Percentiles rank a stretch among this genome's conserved stretches.
Evolutionary conservation across 805 yeast genomes (phyloP).

Genomic region (Hemisphaericaspora nanyangensis): DNA sequence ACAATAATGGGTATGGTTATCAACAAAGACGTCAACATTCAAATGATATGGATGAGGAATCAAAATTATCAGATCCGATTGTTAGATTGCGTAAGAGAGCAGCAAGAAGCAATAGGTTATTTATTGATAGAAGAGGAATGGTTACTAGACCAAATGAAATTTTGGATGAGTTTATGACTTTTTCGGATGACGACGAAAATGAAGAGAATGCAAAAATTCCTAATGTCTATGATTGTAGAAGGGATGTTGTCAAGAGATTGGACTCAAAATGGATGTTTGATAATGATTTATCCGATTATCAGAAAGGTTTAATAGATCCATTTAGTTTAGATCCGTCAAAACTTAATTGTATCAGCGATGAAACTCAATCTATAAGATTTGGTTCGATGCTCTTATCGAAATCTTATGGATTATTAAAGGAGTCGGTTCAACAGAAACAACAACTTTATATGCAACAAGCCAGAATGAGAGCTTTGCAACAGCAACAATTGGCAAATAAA

Average conservation of each 20-base stretch:
- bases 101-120: slow-evolving; percentile 67
- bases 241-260: slow-evolving; percentile 44
- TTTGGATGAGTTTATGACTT: slow-evolving; percentile 13
- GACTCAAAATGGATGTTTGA: slow-evolving; percentile 69
- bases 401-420: slow-evolving; percentile 74
- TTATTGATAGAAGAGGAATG: slow-evolving; percentile 71
- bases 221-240: slow-evolving; percentile 45
- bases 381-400: slow-evolving; percentile 88
- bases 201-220: slow-evolving; percentile 14
- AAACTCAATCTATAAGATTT: slow-evolving; percentile 85
- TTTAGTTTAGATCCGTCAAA: slow-evolving; percentile 76
- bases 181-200: slow-evolving; percentile 18
- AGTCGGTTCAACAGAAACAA: slow-evolving; percentile 70
- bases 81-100: slow-evolving; percentile 67
- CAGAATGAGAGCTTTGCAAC: slow-evolving; percentile 39
- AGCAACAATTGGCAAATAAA: slow-evolving; percentile 27
- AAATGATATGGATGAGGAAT: slow-evolving; percentile 18
- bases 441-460: slow-evolving; percentile 48
- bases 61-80: slow-evolving; percentile 44
- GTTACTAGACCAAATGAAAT: slow-evolving; percentile 16
- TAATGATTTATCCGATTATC: slow-evolving; percentile 45
- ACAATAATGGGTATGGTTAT: slow-evolving; percentile 32
- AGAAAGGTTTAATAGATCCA: slow-evolving; percentile 39
- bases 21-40: slow-evolving; percentile 14
- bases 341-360: slow-evolving; percentile 76